Conservation (phyloP, 441 rosid genomes). For the Macaranga tanarius region DNA sequence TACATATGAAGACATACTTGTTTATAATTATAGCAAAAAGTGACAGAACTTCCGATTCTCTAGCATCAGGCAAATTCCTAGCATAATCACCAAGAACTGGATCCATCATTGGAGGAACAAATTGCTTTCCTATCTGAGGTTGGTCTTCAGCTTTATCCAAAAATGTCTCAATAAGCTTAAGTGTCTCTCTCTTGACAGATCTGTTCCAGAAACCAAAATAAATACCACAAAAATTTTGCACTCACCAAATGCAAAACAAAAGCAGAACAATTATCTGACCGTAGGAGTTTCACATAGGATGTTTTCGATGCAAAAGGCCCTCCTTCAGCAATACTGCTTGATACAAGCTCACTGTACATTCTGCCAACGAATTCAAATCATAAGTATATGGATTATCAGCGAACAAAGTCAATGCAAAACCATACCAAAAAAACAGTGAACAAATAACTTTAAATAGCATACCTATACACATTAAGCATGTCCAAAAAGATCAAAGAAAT, state of each 20-base stretch:
- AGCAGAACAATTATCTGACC: conserved; percentile 45
- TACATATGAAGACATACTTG: conserved; percentile 46
- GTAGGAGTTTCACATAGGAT: conserved; percentile 87
- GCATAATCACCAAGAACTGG: conserved; percentile 98
- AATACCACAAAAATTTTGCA: conserved; percentile 7
- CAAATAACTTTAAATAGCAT: conserved; percentile 15
- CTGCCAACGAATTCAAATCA: conserved; percentile 41
- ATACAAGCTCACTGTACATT: conserved; percentile 99
- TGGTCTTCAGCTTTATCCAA: conserved; percentile 99
- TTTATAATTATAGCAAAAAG: conserved; percentile 98
- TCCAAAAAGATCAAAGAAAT: conserved; percentile 93
- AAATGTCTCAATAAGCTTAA: conserved; percentile 97
- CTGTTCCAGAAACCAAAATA: conserved; percentile 42
- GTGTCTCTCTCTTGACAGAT: conserved; percentile 98
- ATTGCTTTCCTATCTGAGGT: conserved; percentile 95
- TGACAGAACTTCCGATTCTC: conserved; percentile 99
- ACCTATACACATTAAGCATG: conserved; percentile 99
- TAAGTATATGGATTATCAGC: not conserved
- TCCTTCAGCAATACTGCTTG: conserved; percentile 88
- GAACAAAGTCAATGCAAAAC: not conserved
- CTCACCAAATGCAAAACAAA: conserved; percentile 22
- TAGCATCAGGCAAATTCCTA: conserved; percentile 98
- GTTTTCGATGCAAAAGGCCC: conserved; percentile 95
- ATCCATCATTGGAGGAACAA: conserved; percentile 99
- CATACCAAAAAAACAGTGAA: not conserved